Conservation (phyloP, 2,329 filamentous ascomycete species). For the Aschersonia sp. region DNA sequence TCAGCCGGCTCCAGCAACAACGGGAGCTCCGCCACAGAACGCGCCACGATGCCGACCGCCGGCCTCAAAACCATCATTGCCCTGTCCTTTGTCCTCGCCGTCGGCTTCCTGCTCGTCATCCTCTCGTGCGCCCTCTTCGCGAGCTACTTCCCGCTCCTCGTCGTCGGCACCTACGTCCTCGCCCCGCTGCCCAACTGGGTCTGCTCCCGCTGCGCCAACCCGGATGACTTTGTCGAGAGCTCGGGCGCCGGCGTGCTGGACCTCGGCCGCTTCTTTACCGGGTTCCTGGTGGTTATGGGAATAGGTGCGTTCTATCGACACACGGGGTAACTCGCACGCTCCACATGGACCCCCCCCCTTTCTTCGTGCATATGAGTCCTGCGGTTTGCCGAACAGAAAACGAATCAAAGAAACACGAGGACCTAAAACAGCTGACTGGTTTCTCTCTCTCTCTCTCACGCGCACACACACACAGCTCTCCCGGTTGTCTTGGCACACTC, state of each 20-base stretch:
- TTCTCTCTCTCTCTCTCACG: too few relatives aligned
- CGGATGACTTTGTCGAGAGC: slow-evolving; percentile 88
- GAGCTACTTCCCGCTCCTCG: slow-evolving; percentile 87
- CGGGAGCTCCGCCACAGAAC: slow-evolving; percentile 1
- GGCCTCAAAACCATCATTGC: slow-evolving; percentile 98
- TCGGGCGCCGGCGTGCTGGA: slow-evolving; percentile 76
- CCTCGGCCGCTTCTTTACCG: slow-evolving; percentile 84
- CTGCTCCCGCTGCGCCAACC: slow-evolving; percentile 73
- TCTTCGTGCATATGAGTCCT: not conserved
- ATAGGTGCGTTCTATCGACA: slow-evolving; percentile 53
- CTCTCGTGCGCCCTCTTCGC: slow-evolving; percentile 91
- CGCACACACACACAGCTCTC: slow-evolving; percentile 47
- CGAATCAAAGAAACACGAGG: slow-evolving; percentile 1
- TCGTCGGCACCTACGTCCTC: slow-evolving; percentile 88
- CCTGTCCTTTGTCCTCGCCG: slow-evolving; percentile 95
- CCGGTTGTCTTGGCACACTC: slow-evolving; percentile 81
- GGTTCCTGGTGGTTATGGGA: slow-evolving; percentile 93
- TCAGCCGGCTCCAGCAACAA: too few relatives aligned
- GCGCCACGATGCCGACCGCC: slow-evolving; percentile 50
- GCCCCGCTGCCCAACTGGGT: slow-evolving; percentile 96
- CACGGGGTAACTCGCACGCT: not conserved
- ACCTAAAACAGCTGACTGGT: not conserved
- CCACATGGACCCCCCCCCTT: not conserved
- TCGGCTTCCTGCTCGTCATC: slow-evolving; percentile 97
- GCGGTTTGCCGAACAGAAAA: not conserved